Evolutionary conservation across 78 protist species (phyloP), one percentile per base, ranked within the genome.

Genomic region (Planoprotostelium fungivorum): DNA sequence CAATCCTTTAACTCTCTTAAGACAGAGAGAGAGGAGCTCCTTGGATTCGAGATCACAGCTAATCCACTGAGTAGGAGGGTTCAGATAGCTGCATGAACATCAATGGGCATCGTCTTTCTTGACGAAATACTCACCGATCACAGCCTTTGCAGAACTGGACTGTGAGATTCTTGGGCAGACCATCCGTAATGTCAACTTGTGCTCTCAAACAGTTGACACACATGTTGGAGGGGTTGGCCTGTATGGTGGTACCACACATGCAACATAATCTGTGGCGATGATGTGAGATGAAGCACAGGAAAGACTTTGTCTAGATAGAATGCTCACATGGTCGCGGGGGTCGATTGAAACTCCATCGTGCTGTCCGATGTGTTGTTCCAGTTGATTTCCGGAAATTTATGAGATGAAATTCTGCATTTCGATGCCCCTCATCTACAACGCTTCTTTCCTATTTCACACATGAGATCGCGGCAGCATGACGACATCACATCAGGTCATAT

Each of bases 181-280:
- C 99, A 1, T 96, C 99, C n/a, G 99, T 97, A 86, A 99, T 98
- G 94, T 98, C 99, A 5, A 98, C 96, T 10, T 84, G 89, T 9
- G 91, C 39, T n/a, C 97, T 89, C 34, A 99, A 89, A 94, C 99
- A 99, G 88, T 91, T 83, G 31, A 96, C 96, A 91, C 99, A 99
- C 99, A 98, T 99, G 91, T 94, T 96, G 36, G 98, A 51, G 16
- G 99, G 98, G 88, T 99, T 99, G 28, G 99, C 89, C 83, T 88
- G 94, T 29, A 94, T 94, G 23, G 87, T 34, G 36, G 87, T 90
- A 87, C 96, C 96, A 89, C 96, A 94, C 37, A 94, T 88, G 63
- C 96, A 94, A 89, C 96, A 94, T 88, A 94, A 86, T 89, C 94
- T 92, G 73, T 25, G 73, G 73, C 73, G 73, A n/a, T n/a, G n/a